Percentiles rank a stretch among this genome's conserved stretches.
Evolutionary conservation across 2,329 filamentous ascomycete species (phyloP).

Genomic region (Fusarium sp.): DNA sequence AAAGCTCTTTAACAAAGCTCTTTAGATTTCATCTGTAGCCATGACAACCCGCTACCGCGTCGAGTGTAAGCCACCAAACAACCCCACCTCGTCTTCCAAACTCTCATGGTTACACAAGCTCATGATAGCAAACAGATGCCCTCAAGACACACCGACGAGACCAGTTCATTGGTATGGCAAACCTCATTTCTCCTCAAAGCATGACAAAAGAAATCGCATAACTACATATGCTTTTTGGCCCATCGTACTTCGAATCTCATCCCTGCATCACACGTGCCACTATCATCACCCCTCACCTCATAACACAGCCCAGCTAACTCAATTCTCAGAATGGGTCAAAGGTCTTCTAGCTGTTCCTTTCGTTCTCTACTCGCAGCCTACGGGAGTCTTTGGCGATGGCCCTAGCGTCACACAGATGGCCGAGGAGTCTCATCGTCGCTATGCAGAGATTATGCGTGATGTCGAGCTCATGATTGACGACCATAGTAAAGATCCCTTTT

Average conservation of each 20-base stretch:
- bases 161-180: constrained; percentile 80
- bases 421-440: constrained; percentile 85
- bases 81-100: constrained; percentile 11
- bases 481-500: constrained; percentile 74
- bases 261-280: constrained; percentile 17
- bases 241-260: neutral
- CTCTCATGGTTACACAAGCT: constrained; percentile 37
- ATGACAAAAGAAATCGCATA: neutral
- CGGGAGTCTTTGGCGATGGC: constrained; percentile 83
- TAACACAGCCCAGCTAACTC: constrained; percentile 14
- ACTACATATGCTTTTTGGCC: neutral
- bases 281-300: constrained; percentile 7
- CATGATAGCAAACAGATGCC: constrained; percentile 63
- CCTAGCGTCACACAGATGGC: constrained; percentile 80
- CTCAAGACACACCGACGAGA: constrained; percentile 90
- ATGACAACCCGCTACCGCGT: constrained; percentile 79
- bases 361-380: constrained; percentile 95
- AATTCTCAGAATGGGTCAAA: constrained; percentile 92
- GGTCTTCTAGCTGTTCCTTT: constrained; percentile 94
- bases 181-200: neutral
- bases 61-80: constrained; percentile 66
- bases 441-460: constrained; percentile 95
- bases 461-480: constrained; percentile 93
- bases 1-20: neutral
- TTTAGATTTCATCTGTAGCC: constrained; percentile 4